phyloP scores from a whole-genome alignment of 2,329 filamentous ascomycete genomes.

The Pseudocercospora fuligena region DNA sequence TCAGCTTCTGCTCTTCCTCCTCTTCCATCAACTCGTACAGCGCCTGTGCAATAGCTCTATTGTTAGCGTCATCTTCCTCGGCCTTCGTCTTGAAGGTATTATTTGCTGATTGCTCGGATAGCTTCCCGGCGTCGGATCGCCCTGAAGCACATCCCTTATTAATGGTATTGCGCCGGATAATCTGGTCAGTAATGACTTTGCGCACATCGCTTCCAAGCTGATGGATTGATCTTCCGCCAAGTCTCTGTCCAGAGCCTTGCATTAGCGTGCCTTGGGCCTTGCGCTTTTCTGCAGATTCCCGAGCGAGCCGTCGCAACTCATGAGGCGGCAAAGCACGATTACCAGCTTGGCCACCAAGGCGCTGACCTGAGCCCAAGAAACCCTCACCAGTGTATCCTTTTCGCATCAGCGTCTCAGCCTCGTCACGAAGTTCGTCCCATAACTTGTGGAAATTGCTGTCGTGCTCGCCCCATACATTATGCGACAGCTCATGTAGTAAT shows the following conservation, averaged over 20 bases:
- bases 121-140: conserved; percentile 67
- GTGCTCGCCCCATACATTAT: conserved; percentile 84
- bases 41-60: conserved; percentile 82
- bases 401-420: conserved; percentile 73
- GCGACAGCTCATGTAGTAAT: conserved; percentile 91
- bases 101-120: conserved; percentile 68
- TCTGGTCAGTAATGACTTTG: conserved; percentile 72
- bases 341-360: conserved; percentile 65
- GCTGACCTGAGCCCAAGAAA: conserved; percentile 76
- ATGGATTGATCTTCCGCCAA: conserved; percentile 66
- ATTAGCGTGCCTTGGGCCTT: conserved; percentile 51
- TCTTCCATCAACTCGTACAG: conserved; percentile 86
- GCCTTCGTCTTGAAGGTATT: conserved; percentile 82
- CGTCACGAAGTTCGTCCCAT: conserved; percentile 87
- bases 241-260: conserved; percentile 69
- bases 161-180: conserved; percentile 67
- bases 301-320: conserved; percentile 76
- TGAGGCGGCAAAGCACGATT: conserved; percentile 65
- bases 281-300: conserved; percentile 70
- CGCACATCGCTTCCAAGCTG: conserved; percentile 70
- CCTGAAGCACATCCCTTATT: conserved; percentile 77
- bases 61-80: conserved; percentile 87
- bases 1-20: conserved; percentile 61
- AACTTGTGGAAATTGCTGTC: conserved; percentile 80
- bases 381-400: conserved; percentile 92